phyloP scores from a whole-genome alignment of 1,284 basidiomycete species.

The Heterobasidion irregulare region DNA sequence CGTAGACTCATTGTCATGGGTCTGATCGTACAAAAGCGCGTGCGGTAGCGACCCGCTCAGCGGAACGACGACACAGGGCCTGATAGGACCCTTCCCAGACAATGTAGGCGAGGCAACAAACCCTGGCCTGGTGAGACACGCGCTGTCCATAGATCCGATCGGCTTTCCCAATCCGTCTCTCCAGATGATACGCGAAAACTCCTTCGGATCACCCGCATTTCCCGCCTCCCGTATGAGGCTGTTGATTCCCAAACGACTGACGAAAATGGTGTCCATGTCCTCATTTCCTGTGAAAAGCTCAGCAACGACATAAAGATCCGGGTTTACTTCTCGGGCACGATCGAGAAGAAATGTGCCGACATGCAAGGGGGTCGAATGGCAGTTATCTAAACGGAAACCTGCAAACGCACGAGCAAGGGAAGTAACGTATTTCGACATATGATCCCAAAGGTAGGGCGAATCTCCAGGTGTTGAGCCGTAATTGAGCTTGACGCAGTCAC shows the following conservation, averaged over 20 bases:
- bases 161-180: conserved; percentile 86
- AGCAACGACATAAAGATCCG: conserved; percentile 91
- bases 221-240: conserved; percentile 88
- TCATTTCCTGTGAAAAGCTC: conserved; percentile 96
- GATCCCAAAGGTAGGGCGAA: conserved; percentile 93
- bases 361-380: conserved; percentile 93
- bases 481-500: conserved; percentile 95
- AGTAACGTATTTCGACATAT: conserved; percentile 86
- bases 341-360: conserved; percentile 93
- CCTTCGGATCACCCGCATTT: conserved; percentile 84
- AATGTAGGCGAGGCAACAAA: conserved; percentile 69
- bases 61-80: conserved; percentile 68
- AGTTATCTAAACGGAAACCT: conserved; percentile 97
- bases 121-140: conserved; percentile 58
- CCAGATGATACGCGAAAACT: conserved; percentile 80
- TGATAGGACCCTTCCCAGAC: conserved; percentile 69
- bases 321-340: conserved; percentile 81
- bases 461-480: conserved; percentile 75
- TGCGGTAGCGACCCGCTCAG: conserved; percentile 83
- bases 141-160: conserved; percentile 87
- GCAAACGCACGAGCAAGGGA: conserved; percentile 80
- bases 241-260: conserved; percentile 86
- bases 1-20: conserved; percentile 93
- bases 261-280: conserved; percentile 88
- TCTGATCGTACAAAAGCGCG: conserved; percentile 88